Conservation (phyloP, 2,329 filamentous ascomycete species). For the Gyromitra esculenta region DNA sequence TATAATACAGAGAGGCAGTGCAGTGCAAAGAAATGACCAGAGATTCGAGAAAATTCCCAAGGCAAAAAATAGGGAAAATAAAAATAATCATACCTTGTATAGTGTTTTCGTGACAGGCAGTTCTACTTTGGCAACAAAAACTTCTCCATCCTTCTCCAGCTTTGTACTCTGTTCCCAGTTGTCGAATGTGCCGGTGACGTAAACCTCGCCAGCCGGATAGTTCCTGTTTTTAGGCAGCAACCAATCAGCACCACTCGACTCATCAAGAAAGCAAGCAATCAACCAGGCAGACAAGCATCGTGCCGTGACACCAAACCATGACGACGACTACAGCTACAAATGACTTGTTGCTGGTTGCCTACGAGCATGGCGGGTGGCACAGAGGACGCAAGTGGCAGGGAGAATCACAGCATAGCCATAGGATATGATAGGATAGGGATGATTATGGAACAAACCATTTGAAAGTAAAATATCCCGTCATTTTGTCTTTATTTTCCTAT, state of each 20-base stretch:
- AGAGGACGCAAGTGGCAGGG: conserved; percentile 9
- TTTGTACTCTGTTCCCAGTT: conserved; percentile 88
- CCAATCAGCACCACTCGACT: conserved; percentile 39
- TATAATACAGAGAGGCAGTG: conserved; percentile 14
- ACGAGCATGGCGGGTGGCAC: conserved; percentile 20
- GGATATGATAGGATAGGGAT: neutral
- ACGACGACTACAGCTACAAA: conserved; percentile 23
- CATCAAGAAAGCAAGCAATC: conserved; percentile 39
- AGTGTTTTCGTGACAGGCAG: conserved; percentile 80
- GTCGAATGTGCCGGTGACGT: conserved; percentile 95
- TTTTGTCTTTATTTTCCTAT: conserved; percentile 55
- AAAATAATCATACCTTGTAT: conserved; percentile 80
- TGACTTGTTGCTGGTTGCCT: conserved; percentile 37
- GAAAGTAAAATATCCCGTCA: conserved; percentile 75
- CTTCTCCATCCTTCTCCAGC: conserved; percentile 77
- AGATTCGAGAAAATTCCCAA: conserved; percentile 4
- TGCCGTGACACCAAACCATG: conserved; percentile 49
- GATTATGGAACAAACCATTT: conserved; percentile 69
- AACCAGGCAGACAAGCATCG: conserved; percentile 39
- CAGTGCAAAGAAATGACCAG: conserved; percentile 8
- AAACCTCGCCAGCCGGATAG: conserved; percentile 84
- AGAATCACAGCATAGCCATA: conserved; percentile 14
- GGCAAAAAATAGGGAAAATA: conserved; percentile 25
- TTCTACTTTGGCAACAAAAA: conserved; percentile 82
- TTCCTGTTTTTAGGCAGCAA: conserved; percentile 69